Evolutionary conservation across 2,329 filamentous ascomycete species (phyloP), one percentile per base, ranked within the genome.

Genomic region (Thermoascus crustaceus): DNA sequence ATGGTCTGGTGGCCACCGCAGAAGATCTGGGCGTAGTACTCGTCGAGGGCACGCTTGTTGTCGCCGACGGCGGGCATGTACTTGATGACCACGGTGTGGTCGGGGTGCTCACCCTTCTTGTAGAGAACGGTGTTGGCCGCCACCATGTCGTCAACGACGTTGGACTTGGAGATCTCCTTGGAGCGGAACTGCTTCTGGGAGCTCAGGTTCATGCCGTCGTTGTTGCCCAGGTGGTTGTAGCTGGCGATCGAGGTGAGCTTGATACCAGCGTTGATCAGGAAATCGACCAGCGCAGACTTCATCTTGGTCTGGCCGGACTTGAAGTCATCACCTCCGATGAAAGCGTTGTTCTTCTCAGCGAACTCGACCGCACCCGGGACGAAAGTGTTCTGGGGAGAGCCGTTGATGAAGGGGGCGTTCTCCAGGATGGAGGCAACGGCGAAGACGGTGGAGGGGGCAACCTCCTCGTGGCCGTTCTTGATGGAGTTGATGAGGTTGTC

Each of bases 261-360:
- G 76, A 98, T 96, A 60, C 91, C 91, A 31, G 91, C 91, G 61
- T 80, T 95, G 79, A 98, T 94, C 61, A 98, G 68, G 71, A 98
- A 98, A 68, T 98, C 91, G 30, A 96, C 91, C 19, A 98, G 78
- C 13, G 91, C 91, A 41, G 91, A 96, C 72, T 98, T 98, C 91
- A 98, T 98, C 80, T 98, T 98, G 61, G 91, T 98, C 74, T 98
- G 91, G 44, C 91, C 91, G 44, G 91, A 96, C 73, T 98, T 98
- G 81, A 98, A 98, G 69, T 98, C 91, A 55, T 98, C 91, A 47
- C 91, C 91, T 40, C 91, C 91, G 54, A 98, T 87, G 71, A 94
- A 98, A 43, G 88, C 79, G 38, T 76, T 74, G 64, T 93, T 80
- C 64, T 82, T 73, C 71, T 93, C 85, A 14, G 91, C 91, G 39